Base-by-base conservation (phyloP, 108 stramenopile species). In the Thalassiosira profunda region DNA sequence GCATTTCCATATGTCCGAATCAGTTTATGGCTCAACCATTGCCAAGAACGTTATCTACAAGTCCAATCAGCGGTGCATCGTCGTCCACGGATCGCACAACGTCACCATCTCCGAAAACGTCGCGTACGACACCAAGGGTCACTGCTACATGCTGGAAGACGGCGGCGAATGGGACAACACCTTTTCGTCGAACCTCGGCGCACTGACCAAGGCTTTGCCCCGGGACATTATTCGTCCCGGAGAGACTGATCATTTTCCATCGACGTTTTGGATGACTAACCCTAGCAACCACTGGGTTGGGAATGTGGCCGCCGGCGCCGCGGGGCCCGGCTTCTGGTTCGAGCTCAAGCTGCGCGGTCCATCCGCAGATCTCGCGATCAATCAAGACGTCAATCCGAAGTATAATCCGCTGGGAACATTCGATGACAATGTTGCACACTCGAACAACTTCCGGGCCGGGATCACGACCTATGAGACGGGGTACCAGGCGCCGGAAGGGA, bases 51-150 rank as follows among this genome's bases (percentile, higher is more conserved):
- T 67, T 0, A 67, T 83, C 40, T 76, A 78, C 23, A 36, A 79
- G 7, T 83, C 82, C 10, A 75, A 63, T 23, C 71, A 72, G 36
- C 67, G 82, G 4, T 74, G 82, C 23, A 45, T 83, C 45, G 82
- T 83, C 37, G 12, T 84, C 5, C 77, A 84, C 33, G 78, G 59
- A 3, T 69, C 68, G 14, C 42, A 84, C 38, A 65, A 72, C 20
- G 34, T 70, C 12, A 25, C 38, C 4, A 49, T 84, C 20, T 48
- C 59, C 42, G 68, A 62, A 25, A 84, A 84, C 25, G 68, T 84
- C 25, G 82, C 82, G 10, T 84, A 55, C 35, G 61, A 71, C 29
- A 71, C 51, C 1, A 20, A 35, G 24, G 82, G 82, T 1, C 76
- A 84, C 48, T 83, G 78, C 21, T 83, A 52, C 46, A 67, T 79